Base-by-base conservation (phyloP, 2,329 filamentous ascomycete genomes). In the Fusarium heterosporum region DNA sequence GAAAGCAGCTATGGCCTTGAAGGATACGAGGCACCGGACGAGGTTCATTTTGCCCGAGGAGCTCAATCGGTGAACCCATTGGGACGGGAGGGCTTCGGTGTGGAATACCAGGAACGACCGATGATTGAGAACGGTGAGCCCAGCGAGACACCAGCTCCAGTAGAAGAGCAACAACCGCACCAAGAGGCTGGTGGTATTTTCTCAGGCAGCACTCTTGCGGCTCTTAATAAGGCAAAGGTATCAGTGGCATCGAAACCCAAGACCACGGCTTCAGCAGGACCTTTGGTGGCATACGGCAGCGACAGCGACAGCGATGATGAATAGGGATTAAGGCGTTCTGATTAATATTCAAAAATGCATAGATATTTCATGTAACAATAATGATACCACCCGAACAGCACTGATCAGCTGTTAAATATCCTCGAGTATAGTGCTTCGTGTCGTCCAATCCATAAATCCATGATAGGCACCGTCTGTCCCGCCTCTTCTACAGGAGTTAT, bases 11-110 rank as follows among this genome's bases (percentile, higher is more conserved):
- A 97, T 75, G 95, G 94, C 0, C 78, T 99, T 43, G 87, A 95
- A 54, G 95, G 94, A 2, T 98, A 97, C 76, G 93, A 98, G 74
- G 94, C 94, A 3, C 94, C 95, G 1, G 96, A 99, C 75, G 91
- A 96, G 65, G 89, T 99, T 26, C 97, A 96, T 86, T 97, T 94
- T 78, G 92, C 93, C 0, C 85, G 92, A 45, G 93, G 94, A 34
- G 87, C 88, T 69, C 88, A 89, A 66, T 87, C 87, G 1, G 86
- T 89, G 29, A 89, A 89, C 70, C 86, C 86, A 1, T 74, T 81
- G 4, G 87, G 86, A 2, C 79, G 86, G 36, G 78, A 86, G 46
- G 88, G 88, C 0, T 84, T 87, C 57, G 89, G 90, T 66, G 77
- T 89, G 28, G 89, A 91, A 73, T 83, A 89, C 46, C 84, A 90